A percentile compares a stretch with the other conserved stretches of the same genome.
Evolutionary conservation across 1,284 basidiomycete species (phyloP).

Genomic region (Trichosporon coremiiforme): DNA sequence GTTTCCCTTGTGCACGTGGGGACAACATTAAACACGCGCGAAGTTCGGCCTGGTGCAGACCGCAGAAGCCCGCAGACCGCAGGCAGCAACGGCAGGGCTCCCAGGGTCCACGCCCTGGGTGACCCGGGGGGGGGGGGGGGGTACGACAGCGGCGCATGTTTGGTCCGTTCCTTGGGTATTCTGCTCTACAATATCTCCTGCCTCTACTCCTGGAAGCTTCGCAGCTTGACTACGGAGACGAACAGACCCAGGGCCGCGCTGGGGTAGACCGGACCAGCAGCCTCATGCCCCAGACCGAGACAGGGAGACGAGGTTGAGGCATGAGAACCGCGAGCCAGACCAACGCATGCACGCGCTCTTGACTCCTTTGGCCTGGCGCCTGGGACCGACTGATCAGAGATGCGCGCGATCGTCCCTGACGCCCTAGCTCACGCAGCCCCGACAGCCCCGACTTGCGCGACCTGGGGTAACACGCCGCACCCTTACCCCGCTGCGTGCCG

Average conservation of each 20-base stretch:
- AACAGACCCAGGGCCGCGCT: not conserved
- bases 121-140: not conserved
- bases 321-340: not conserved
- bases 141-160: slow-evolving; percentile 9
- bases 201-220: not conserved
- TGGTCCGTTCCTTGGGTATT: not conserved
- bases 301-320: not conserved
- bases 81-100: not conserved
- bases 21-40: not conserved
- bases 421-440: slow-evolving; percentile 4
- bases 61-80: not conserved
- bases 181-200: not conserved
- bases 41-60: not conserved
- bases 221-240: slow-evolving; percentile 1
- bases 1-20: not conserved
- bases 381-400: not conserved
- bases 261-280: not conserved
- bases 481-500: not conserved
- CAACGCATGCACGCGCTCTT: not conserved
- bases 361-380: not conserved
- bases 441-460: not conserved
- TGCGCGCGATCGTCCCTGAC: not conserved
- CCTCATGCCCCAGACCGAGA: not conserved
- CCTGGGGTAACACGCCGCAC: not conserved
- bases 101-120: not conserved